These are phyloP conservation scores for Neurospora sp. DNA, from an alignment of 495 filamentous ascomycete genomes.

Conservation along the genomic window DNA sequence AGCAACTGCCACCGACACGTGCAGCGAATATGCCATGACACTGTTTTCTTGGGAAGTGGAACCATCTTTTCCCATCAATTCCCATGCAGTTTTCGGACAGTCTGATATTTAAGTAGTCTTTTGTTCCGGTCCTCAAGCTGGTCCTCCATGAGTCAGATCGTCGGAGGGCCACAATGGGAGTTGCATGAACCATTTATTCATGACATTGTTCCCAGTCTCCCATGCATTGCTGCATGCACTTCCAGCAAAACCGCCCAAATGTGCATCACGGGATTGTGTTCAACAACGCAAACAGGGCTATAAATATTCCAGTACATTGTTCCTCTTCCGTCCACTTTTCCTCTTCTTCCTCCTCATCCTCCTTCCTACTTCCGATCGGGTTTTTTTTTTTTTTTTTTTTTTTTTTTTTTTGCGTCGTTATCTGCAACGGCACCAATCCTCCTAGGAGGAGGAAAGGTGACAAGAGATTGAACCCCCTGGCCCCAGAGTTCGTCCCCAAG, in stretches of 20 bases:
- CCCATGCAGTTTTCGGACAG: not conserved
- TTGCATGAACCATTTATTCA: not conserved
- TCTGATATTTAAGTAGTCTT: not conserved
- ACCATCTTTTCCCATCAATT: not conserved
- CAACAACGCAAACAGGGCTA: not conserved
- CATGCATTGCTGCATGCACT: not conserved
- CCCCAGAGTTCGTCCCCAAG: not conserved
- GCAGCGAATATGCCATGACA: not conserved
- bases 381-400: too few relatives aligned
- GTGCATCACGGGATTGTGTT: not conserved
- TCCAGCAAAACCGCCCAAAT: not conserved
- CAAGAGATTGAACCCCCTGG: not conserved
- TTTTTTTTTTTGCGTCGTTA: not conserved
- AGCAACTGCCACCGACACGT: not conserved
- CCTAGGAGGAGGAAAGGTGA: not conserved
- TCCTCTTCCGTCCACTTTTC: not conserved
- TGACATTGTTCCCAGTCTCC: not conserved
- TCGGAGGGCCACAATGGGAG: not conserved
- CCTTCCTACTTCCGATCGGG: not conserved
- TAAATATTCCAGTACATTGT: not conserved
- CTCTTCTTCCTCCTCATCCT: not conserved
- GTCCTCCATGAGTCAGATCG: not conserved
- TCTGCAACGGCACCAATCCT: not conserved
- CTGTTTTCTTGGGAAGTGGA: not conserved
- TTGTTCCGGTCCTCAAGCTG: not conserved